Evolutionary conservation across 2,329 filamentous ascomycete species (phyloP).

Genomic region (Onygena corvina): DNA sequence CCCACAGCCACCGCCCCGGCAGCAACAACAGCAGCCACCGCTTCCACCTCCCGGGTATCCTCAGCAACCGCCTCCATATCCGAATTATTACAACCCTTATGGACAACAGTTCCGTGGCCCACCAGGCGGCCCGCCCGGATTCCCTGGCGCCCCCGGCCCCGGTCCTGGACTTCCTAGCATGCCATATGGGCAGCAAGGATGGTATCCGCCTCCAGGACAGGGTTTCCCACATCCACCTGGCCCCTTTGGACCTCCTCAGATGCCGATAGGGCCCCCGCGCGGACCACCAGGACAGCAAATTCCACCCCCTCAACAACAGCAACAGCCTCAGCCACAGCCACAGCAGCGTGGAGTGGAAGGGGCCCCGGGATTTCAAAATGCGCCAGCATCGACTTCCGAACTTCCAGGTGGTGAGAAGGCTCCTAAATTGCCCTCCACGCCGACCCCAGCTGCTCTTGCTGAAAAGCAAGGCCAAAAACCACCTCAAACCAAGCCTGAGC

Average conservation of each 20-base stretch:
- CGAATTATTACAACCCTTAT: constrained; percentile 35
- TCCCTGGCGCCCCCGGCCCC: constrained; percentile 26
- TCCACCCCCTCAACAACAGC: constrained; percentile 26
- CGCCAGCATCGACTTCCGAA: constrained; percentile 32
- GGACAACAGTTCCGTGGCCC: constrained; percentile 33
- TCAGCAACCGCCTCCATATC: constrained; percentile 32
- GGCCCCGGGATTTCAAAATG: constrained; percentile 20
- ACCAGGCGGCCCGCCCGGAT: constrained; percentile 31
- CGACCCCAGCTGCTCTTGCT: constrained; percentile 22
- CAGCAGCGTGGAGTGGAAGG: constrained; percentile 22
- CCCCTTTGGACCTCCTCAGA: constrained; percentile 50
- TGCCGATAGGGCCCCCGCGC: constrained; percentile 47
- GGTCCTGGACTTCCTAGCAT: constrained; percentile 58
- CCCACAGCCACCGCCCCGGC: constrained; percentile 29
- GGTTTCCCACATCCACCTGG: constrained; percentile 58
- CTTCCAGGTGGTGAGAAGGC: constrained; percentile 32
- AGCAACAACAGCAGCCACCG: too few relatives aligned
- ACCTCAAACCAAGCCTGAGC: constrained; percentile 18
- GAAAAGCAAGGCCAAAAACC: constrained; percentile 17
- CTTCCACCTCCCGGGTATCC: constrained; percentile 31
- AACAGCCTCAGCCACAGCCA: constrained; percentile 12
- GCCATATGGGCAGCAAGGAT: constrained; percentile 64
- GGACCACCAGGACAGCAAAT: constrained; percentile 21
- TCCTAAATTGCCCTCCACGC: constrained; percentile 27
- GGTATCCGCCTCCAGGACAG: constrained; percentile 64